A percentile compares a stretch with the other conserved stretches of the same genome.
These are phyloP conservation scores for Haberlea rhodopensis DNA, from an alignment of 257 asterid genomes.

Conservation along the genomic window DNA sequence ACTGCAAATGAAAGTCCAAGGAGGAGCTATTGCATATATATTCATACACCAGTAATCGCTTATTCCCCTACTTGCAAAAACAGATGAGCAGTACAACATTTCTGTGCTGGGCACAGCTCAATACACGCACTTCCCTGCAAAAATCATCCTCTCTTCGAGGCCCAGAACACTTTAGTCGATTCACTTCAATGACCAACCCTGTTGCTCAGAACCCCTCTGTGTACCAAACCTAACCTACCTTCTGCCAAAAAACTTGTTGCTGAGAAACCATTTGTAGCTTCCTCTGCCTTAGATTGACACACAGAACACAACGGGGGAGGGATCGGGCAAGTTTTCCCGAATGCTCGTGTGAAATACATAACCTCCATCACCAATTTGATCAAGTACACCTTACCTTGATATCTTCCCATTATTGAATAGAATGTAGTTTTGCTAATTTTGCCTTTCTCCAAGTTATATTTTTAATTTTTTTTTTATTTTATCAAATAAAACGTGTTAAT, in stretches of 20 bases:
- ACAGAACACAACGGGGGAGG: too few species aligned
- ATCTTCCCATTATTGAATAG: too few species aligned
- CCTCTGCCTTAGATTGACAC: too few species aligned
- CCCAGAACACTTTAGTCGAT: conserved; percentile 62
- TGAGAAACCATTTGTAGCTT: conserved; percentile 75
- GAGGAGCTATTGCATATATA: conserved; percentile 83
- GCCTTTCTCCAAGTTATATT: too few species aligned
- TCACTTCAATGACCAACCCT: conserved; percentile 70
- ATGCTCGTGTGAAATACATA: too few species aligned
- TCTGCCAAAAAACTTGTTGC: conserved; percentile 57
- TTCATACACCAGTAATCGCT: conserved; percentile 78
- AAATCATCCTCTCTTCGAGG: conserved; percentile 76
- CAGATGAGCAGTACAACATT: conserved; percentile 85
- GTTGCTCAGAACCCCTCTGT: conserved; percentile 67
- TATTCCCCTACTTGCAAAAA: conserved; percentile 60
- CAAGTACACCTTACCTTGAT: too few species aligned
- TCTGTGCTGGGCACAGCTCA: conserved; percentile 94
- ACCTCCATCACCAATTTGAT: too few species aligned
- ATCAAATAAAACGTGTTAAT: too few species aligned
- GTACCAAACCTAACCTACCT: conserved; percentile 74
- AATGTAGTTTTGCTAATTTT: too few species aligned
- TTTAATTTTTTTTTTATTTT: too few species aligned
- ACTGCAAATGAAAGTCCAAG: conserved; percentile 81
- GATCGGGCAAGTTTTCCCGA: too few species aligned
- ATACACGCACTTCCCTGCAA: conserved; percentile 71